Conservation (phyloP, 345 rosid genomes). For the Populus tremula region DNA sequence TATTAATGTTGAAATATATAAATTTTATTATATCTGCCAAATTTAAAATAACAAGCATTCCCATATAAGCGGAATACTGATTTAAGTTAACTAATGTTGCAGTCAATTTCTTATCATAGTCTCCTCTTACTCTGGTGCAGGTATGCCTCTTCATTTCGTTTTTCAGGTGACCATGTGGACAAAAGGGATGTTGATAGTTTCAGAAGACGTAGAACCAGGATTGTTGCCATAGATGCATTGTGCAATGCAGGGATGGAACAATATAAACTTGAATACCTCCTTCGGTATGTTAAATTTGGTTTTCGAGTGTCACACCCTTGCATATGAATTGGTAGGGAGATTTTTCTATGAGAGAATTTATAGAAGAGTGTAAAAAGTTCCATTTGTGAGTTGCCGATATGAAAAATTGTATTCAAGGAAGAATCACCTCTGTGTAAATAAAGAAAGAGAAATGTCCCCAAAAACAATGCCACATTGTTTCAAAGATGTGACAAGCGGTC, state of each 20-base stretch:
- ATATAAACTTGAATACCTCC: conserved; percentile 42
- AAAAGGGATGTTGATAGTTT: conserved; percentile 49
- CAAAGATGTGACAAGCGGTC: background rate
- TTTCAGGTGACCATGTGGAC: conserved; percentile 74
- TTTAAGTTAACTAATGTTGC: conserved; percentile 12
- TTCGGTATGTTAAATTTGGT: conserved; percentile 50
- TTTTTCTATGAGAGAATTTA: background rate
- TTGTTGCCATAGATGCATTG: conserved; percentile 84
- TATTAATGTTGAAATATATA: background rate
- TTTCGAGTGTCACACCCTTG: background rate
- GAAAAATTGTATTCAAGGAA: background rate
- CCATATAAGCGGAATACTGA: background rate
- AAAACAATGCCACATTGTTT: too few species aligned
- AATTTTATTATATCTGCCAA: background rate
- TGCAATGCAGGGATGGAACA: conserved; percentile 61
- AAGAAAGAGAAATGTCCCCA: too few species aligned
- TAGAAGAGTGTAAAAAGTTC: background rate
- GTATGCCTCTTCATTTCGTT: conserved; percentile 90
- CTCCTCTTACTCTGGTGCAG: conserved; percentile 37
- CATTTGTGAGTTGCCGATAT: background rate
- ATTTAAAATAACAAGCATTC: background rate
- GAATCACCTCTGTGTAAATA: too few species aligned
- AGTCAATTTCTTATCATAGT: conserved; percentile 19
- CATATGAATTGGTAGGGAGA: background rate
- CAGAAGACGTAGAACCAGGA: conserved; percentile 61